Evolutionary conservation across 192 early-diverging fungal species (phyloP).

Genomic region (Cladochytrium replicatum): DNA sequence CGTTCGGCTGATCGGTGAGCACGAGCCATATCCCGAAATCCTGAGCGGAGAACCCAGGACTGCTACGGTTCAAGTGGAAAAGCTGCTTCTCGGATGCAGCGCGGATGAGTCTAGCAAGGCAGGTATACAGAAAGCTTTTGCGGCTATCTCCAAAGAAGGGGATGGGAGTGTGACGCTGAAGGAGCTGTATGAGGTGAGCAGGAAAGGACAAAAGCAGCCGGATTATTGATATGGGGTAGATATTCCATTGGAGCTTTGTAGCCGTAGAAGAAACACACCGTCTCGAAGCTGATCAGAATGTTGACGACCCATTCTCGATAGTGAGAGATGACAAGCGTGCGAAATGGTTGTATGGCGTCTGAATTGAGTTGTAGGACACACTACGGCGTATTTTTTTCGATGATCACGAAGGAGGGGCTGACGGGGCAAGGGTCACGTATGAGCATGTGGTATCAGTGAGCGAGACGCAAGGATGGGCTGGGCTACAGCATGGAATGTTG

Average conservation of each 20-base stretch:
- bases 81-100: slow-evolving; percentile 24
- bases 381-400: too few species aligned
- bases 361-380: too few species aligned
- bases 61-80: too few species aligned
- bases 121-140: slow-evolving; percentile 38
- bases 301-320: slow-evolving; percentile 37
- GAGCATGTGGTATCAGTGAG: too few species aligned
- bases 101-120: slow-evolving; percentile 27
- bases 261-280: slow-evolving; percentile 32
- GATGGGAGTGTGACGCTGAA: slow-evolving; percentile 23
- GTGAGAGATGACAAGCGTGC: too few species aligned
- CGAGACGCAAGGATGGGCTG: too few species aligned
- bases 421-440: too few species aligned
- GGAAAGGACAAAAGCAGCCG: background rate
- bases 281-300: slow-evolving; percentile 9
- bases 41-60: too few species aligned
- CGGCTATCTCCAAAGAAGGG: slow-evolving; percentile 16
- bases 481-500: too few species aligned
- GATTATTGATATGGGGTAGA: slow-evolving; percentile 5
- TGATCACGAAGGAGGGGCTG: too few species aligned
- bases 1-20: slow-evolving; percentile 1
- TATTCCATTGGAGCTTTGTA: slow-evolving; percentile 22
- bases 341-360: too few species aligned
- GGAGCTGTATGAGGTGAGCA: slow-evolving; percentile 31
- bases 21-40: slow-evolving; percentile 10